Conservation (phyloP, 2,329 filamentous ascomycete species). For the Thielaviopsis ethacetica region DNA sequence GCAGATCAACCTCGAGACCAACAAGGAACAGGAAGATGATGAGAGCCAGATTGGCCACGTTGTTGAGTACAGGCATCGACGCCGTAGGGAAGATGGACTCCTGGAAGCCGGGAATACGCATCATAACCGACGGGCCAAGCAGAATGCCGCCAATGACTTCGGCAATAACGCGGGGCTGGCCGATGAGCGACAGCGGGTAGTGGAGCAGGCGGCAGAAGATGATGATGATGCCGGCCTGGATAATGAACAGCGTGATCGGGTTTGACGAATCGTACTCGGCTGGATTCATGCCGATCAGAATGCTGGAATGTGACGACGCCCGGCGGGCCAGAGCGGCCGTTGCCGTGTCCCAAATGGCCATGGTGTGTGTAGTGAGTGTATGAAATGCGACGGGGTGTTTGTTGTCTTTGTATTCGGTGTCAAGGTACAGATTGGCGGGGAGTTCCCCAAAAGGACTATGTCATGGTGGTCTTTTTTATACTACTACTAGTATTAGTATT, state of each 20-base stretch:
- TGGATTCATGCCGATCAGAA: conserved; percentile 56
- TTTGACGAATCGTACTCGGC: conserved; percentile 52
- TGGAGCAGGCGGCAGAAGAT: conserved; percentile 41
- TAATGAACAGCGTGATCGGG: conserved; percentile 61
- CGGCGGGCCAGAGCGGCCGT: conserved; percentile 14
- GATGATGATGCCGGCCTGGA: conserved; percentile 39
- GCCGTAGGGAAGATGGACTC: conserved; percentile 57
- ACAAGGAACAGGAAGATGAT: conserved; percentile 79
- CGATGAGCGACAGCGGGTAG: conserved; percentile 58
- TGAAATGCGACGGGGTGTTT: neutral
- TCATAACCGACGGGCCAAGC: conserved; percentile 76
- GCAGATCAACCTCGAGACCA: conserved; percentile 70
- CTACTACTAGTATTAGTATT: no score
- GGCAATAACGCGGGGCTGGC: conserved; percentile 68
- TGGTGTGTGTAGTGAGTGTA: conserved; percentile 11
- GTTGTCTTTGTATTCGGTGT: neutral
- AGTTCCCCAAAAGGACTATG: no score
- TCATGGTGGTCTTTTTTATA: no score
- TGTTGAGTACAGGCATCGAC: conserved; percentile 43
- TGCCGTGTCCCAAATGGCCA: conserved; percentile 17
- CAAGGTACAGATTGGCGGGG: neutral
- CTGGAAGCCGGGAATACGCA: conserved; percentile 65
- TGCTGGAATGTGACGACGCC: conserved; percentile 34
- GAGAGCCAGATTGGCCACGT: conserved; percentile 60
- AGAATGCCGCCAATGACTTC: conserved; percentile 76